Percentiles rank a stretch among this genome's conserved stretches.
phyloP scores from a whole-genome alignment of 352 stramenopile genomes.

The Sclerospora graminicola region DNA sequence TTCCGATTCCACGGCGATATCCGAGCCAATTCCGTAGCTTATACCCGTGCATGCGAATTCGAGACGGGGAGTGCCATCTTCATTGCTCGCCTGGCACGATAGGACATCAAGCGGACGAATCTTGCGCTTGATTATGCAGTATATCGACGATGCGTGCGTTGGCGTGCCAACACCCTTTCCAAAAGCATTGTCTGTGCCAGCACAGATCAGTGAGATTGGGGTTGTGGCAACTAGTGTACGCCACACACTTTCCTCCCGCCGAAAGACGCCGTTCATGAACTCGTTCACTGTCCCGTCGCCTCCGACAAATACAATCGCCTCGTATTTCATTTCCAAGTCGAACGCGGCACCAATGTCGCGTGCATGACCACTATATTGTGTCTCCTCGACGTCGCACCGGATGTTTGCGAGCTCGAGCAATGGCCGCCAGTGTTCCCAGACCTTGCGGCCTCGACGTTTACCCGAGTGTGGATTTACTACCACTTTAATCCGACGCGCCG shows the following conservation, averaged over 20 bases:
- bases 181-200: constrained; percentile 72
- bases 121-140: constrained; percentile 77
- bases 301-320: constrained; percentile 69
- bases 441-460: constrained; percentile 42
- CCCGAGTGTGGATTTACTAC: constrained; percentile 73
- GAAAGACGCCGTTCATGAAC: constrained; percentile 78
- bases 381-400: constrained; percentile 68
- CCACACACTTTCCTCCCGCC: constrained; percentile 58
- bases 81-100: constrained; percentile 35
- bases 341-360: constrained; percentile 57
- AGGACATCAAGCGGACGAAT: constrained; percentile 68
- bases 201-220: constrained; percentile 56
- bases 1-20: constrained; percentile 72
- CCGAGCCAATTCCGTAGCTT: constrained; percentile 59
- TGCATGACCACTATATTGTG: constrained; percentile 57
- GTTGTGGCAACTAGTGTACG: constrained; percentile 61
- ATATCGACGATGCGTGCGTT: constrained; percentile 51
- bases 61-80: constrained; percentile 34
- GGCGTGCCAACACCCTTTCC: constrained; percentile 58
- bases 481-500: constrained; percentile 54
- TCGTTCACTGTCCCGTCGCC: constrained; percentile 76
- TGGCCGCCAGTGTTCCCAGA: constrained; percentile 43
- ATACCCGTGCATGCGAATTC: constrained; percentile 71
- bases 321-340: constrained; percentile 49
- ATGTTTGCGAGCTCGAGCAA: constrained; percentile 56